Conservation (phyloP, 2,329 filamentous ascomycete species). For the Pseudogymnoascus sp. region DNA sequence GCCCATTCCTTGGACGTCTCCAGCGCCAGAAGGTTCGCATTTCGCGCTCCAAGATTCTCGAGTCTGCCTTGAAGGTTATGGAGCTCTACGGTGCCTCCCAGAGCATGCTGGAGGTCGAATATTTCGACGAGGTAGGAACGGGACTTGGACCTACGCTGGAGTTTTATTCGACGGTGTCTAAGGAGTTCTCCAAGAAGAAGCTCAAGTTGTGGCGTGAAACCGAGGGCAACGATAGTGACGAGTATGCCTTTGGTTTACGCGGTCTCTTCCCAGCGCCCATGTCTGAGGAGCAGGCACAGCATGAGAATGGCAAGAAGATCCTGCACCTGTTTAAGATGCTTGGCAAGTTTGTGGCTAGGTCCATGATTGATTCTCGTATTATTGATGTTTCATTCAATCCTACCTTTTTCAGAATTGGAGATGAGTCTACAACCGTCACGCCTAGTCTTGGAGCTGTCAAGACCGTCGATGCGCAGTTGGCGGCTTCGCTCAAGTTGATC, state of each 20-base stretch:
- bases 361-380: constrained; percentile 96
- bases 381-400: constrained; percentile 97
- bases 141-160: constrained; percentile 91
- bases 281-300: constrained; percentile 65
- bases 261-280: constrained; percentile 91
- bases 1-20: constrained; percentile 81
- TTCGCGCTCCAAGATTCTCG: constrained; percentile 85
- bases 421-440: constrained; percentile 55
- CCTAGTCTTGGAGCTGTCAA: constrained; percentile 87
- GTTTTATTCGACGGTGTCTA: constrained; percentile 96
- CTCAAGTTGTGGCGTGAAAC: constrained; percentile 94
- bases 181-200: constrained; percentile 95
- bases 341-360: constrained; percentile 93
- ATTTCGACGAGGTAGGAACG: constrained; percentile 97
- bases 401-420: constrained; percentile 91
- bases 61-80: constrained; percentile 98
- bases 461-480: constrained; percentile 78
- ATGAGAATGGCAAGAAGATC: constrained; percentile 78
- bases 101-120: constrained; percentile 93
- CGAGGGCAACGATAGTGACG: constrained; percentile 63
- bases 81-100: constrained; percentile 95
- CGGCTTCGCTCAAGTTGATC: constrained; percentile 75
- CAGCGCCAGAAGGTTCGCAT: constrained; percentile 98
- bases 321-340: constrained; percentile 86
- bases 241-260: constrained; percentile 76